Evolutionary conservation across 202 grass and related monocot species (phyloP), one percentile per base, ranked within the genome.

Genomic region (Setaria viridis): DNA sequence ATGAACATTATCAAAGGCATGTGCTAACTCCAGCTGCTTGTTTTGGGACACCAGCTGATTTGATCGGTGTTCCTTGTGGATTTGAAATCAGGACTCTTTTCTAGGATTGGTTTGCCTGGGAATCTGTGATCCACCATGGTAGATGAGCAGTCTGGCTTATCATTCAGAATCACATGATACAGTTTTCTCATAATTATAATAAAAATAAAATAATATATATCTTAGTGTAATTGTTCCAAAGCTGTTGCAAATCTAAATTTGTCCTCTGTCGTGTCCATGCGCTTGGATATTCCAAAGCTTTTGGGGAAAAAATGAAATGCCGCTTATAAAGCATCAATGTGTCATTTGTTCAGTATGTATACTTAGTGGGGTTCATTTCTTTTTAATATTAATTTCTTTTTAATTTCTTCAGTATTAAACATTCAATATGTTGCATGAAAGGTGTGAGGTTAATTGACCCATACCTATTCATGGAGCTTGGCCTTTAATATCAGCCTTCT

Each of bases 171-270:
- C 10, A 58, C 57, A 13, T n/a, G 10, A 14, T 34, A 62, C 15
- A 41, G 35, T 53, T 67, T 37, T 17, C 9, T 29, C 11, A 47
- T 72, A 72, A 72, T 39, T 25, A 25, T 25, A 25, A 17, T 11
- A 71, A 70, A 46, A 14, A 72, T 30, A 10, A 2, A 25, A 25
- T 12, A 1, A 30, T 25, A 25, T 25, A 45, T 14, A 62, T 67
- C 34, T 45, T 15, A 62, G 16, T 47, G 11, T 62, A 29, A 48
- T 59, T 7, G 0, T 37, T 51, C 34, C 16, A 39, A 20, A 67
- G 49, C 53, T 80, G 10, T 41, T 66, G 42, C 13, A 70, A 69
- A 71, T 62, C 54, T 21, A 79, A 62, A 63, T 46, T 56, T 70
- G 2, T 59, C 17, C 33, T 77, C 62, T 68, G 50, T 5, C 48